phyloP scores from a whole-genome alignment of 2,329 filamentous ascomycete genomes.

The Aspergillus niger region DNA sequence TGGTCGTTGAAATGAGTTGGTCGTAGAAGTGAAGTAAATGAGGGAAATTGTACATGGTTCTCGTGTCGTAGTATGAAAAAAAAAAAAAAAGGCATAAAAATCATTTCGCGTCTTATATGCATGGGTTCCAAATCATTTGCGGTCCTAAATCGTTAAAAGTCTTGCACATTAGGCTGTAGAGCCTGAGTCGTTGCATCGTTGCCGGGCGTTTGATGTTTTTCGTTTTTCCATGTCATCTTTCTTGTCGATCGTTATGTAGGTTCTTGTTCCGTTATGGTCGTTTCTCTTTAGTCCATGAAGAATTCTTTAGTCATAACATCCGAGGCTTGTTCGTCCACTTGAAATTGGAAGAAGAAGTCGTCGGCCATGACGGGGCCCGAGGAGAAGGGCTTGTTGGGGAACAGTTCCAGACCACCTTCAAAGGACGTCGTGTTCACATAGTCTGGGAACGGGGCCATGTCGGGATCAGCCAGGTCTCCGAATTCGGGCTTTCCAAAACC shows the following conservation, averaged over 20 bases:
- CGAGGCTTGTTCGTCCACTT: slow-evolving; percentile 35
- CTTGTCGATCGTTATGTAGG: background rate
- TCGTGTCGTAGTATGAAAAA: slow-evolving; percentile 19
- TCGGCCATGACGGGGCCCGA: slow-evolving; percentile 28
- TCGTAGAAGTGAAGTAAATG: slow-evolving; percentile 13
- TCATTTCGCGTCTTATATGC: slow-evolving; percentile 20
- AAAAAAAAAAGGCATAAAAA: background rate
- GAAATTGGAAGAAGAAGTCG: slow-evolving; percentile 43
- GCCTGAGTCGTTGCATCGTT: slow-evolving; percentile 22
- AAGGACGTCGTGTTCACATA: slow-evolving; percentile 37
- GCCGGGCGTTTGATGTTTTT: slow-evolving; percentile 8
- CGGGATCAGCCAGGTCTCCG: slow-evolving; percentile 30
- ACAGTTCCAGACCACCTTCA: slow-evolving; percentile 36
- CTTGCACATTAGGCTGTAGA: slow-evolving; percentile 20
- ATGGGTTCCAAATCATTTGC: slow-evolving; percentile 23
- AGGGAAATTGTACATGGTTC: slow-evolving; percentile 24
- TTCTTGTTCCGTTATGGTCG: background rate
- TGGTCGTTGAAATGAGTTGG: slow-evolving; percentile 12
- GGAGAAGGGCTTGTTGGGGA: slow-evolving; percentile 35
- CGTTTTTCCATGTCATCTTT: slow-evolving; percentile 1
- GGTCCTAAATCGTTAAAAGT: slow-evolving; percentile 23
- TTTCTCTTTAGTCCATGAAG: slow-evolving; percentile 24
- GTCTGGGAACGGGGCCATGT: slow-evolving; percentile 38
- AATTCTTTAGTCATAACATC: slow-evolving; percentile 28
- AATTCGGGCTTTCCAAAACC: slow-evolving; percentile 35